Evolutionary conservation across 2,329 filamentous ascomycete species (phyloP).

Genomic region (Emmonsia crescens): DNA sequence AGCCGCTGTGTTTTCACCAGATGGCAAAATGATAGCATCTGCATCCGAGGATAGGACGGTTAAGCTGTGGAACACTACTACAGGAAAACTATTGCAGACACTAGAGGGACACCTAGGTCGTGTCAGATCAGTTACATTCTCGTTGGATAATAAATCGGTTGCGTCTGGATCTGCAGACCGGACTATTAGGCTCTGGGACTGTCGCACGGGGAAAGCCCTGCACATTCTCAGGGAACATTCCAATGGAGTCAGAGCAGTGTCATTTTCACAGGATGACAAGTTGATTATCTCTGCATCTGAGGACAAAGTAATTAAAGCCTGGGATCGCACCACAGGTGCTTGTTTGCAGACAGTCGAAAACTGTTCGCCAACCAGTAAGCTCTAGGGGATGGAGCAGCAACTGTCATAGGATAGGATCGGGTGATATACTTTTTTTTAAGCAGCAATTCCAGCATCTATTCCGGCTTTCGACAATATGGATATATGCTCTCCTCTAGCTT

Average conservation of each 20-base stretch:
- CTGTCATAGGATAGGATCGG: no score
- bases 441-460: background rate
- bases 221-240: slow-evolving; percentile 6
- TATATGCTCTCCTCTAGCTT: no score
- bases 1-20: slow-evolving; percentile 11
- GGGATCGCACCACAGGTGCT: slow-evolving; percentile 7
- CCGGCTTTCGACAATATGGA: no score
- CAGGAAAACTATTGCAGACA: background rate
- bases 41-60: slow-evolving; percentile 8
- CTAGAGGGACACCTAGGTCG: background rate
- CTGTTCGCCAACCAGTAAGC: background rate
- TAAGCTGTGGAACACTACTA: slow-evolving; percentile 4
- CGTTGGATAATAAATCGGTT: slow-evolving; percentile 9
- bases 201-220: background rate
- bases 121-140: slow-evolving; percentile 9
- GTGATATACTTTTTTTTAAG: background rate
- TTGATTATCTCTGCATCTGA: slow-evolving; percentile 13
- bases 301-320: slow-evolving; percentile 14
- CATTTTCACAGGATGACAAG: slow-evolving; percentile 12
- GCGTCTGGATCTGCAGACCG: slow-evolving; percentile 11
- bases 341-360: slow-evolving; percentile 8
- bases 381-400: background rate
- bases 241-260: slow-evolving; percentile 6
- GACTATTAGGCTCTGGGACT: slow-evolving; percentile 7
- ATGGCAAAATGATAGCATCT: slow-evolving; percentile 12